Evolutionary conservation across 768 basidiomycete genomes (phyloP).

Genomic region (Galerina marginata): DNA sequence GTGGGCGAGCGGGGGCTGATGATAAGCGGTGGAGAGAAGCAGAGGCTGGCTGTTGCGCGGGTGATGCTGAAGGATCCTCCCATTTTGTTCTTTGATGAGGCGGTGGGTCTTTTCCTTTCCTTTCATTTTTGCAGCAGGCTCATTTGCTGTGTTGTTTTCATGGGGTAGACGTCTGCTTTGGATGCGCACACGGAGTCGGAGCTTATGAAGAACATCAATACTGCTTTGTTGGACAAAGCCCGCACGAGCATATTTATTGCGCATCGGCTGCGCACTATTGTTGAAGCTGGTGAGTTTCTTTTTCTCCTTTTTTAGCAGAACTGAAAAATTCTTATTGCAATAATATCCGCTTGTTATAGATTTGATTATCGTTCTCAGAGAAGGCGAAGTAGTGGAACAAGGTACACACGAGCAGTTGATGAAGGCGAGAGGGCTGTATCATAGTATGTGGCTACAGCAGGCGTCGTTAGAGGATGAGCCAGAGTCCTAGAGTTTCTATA

Average conservation of each 20-base stretch:
- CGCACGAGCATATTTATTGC: constrained; percentile 98
- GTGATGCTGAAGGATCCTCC: constrained; percentile 93
- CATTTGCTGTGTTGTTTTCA: neutral
- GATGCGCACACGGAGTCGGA: constrained; percentile 96
- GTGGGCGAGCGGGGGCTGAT: constrained; percentile 97
- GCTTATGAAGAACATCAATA: constrained; percentile 93
- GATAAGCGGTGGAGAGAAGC: constrained; percentile 99
- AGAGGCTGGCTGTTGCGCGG: constrained; percentile 92
- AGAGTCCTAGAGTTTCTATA: neutral
- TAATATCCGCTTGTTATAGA: constrained; percentile 47
- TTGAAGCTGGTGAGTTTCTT: constrained; percentile 75
- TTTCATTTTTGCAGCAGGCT: constrained; percentile 1
- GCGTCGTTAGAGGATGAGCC: constrained; percentile 44
- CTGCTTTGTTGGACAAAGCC: constrained; percentile 71
- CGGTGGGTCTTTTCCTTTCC: constrained; percentile 62
- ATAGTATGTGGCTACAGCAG: constrained; percentile 85
- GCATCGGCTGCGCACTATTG: constrained; percentile 86
- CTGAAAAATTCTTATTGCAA: neutral
- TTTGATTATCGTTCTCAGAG: constrained; percentile 89
- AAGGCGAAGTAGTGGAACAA: constrained; percentile 91
- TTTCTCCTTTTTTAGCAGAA: neutral
- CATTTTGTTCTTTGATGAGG: constrained; percentile 98
- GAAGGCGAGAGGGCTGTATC: constrained; percentile 69
- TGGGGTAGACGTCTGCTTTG: constrained; percentile 84
- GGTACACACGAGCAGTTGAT: constrained; percentile 92